Evolutionary conservation across 2,329 filamentous ascomycete genomes (phyloP).

Genomic region (Arthrobotrys entomopaga): DNA sequence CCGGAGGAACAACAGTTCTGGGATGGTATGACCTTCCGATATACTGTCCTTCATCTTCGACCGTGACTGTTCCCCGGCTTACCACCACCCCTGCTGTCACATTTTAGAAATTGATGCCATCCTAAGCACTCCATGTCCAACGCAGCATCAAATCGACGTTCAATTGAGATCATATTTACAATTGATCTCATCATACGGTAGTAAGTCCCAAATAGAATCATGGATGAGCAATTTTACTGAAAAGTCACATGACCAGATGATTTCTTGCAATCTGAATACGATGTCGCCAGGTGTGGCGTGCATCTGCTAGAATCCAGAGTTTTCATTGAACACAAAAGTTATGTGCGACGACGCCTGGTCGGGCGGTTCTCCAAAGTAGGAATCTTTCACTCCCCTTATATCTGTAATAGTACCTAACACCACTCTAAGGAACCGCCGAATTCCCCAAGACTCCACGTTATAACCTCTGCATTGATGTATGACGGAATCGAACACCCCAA

Average conservation of each 20-base stretch:
- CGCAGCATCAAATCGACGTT: conserved; percentile 80
- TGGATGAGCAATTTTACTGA: conserved; percentile 18
- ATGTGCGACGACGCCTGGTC: conserved; percentile 91
- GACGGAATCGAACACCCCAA: conserved; percentile 82
- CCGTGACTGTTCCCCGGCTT: conserved; percentile 29
- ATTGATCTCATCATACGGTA: conserved; percentile 77
- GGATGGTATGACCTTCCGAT: conserved; percentile 72
- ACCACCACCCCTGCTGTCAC: conserved; percentile 25
- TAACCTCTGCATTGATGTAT: conserved; percentile 83
- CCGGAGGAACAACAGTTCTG: conserved; percentile 84
- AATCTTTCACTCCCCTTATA: conserved; percentile 60
- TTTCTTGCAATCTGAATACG: conserved; percentile 79
- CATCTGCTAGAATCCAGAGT: conserved; percentile 79
- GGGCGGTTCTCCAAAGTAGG: conserved; percentile 92
- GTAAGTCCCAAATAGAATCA: conserved; percentile 61
- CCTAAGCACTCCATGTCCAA: conserved; percentile 69
- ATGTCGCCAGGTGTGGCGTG: conserved; percentile 81
- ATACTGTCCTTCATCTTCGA: not conserved
- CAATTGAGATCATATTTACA: conserved; percentile 83
- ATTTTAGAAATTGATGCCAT: conserved; percentile 73
- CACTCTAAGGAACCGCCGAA: conserved; percentile 62
- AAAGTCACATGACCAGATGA: conserved; percentile 66
- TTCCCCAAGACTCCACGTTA: conserved; percentile 78
- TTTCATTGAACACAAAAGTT: conserved; percentile 79
- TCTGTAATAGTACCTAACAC: conserved; percentile 11